Base-by-base conservation (phyloP, 2,329 filamentous ascomycete genomes). In the Sarocladiaceae sp. region DNA sequence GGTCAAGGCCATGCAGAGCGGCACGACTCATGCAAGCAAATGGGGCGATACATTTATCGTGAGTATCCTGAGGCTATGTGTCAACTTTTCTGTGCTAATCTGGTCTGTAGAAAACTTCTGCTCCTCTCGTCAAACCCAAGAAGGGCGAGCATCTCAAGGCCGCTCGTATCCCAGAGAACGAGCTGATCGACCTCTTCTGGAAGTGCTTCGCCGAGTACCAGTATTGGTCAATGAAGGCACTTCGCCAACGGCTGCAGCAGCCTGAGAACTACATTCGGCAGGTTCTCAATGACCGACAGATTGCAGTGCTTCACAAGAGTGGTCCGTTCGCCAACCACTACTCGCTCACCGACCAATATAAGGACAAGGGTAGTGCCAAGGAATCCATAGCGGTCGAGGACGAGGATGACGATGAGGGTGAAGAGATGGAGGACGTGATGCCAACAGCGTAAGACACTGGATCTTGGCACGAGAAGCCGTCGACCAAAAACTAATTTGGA, bases 221-320 rank as follows among this genome's bases (percentile, higher is more conserved):
- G 61, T 97, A 94, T 70, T 99, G 93, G 92, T 85, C 88, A n/a
- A 88, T 97, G 77, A 92, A 90, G 64, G 83, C 87, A 4, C 80
- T 99, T 59, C 90, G 90, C 57, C 78, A 83, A 49, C 75, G 80
- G 55, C 81, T 95, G 35, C 82, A 86, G 54, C 94, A 99, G 71
- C 94, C 94, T 1, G 94, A 97, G 66, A 85, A 87, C n/a, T 97
- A 92, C 67, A 81, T 99, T 56, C 90, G 93, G 52, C 83, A 94
- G 65, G 87, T 86, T 1, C 72, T 99, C 59, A 87, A 92, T 56
- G 44, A 48, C 26, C 26, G 44, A 20, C 84, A 90, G 63, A 82
- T 97, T 54, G 93, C 90, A 0, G 82, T 88, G 18, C 72, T 96
- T 55, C 86, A 95, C 65, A 89, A 91, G 68, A 86, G 84, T 44